A percentile compares a stretch with the other conserved stretches of the same genome.
phyloP scores from a whole-genome alignment of 2,329 filamentous ascomycete species.

The Diaporthe capsici region DNA sequence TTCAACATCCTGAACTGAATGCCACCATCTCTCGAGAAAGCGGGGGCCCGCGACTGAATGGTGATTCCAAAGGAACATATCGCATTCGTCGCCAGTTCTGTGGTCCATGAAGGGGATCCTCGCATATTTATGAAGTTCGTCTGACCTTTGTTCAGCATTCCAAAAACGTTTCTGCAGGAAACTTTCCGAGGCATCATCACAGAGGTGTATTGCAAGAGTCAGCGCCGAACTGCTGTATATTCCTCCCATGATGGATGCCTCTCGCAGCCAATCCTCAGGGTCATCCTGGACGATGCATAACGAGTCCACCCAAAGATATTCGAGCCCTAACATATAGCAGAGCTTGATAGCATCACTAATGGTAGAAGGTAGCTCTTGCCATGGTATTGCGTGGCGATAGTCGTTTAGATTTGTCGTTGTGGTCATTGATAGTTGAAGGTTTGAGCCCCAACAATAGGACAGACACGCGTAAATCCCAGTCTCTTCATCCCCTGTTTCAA shows the following conservation, averaged over 20 bases:
- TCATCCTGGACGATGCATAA: slow-evolving; percentile 33
- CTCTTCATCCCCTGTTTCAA: neutral
- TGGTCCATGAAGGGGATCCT: neutral
- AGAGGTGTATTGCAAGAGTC: slow-evolving; percentile 15
- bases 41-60: neutral
- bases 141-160: neutral
- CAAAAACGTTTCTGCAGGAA: neutral
- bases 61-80: neutral
- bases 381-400: neutral
- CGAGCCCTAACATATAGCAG: neutral
- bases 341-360: slow-evolving; percentile 11
- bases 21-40: neutral
- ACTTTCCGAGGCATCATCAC: neutral
- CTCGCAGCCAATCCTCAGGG: slow-evolving; percentile 21
- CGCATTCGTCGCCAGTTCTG: neutral
- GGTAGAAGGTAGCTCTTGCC: slow-evolving; percentile 1
- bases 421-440: neutral
- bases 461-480: neutral
- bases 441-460: slow-evolving; percentile 31
- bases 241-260: slow-evolving; percentile 26
- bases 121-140: neutral
- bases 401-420: neutral
- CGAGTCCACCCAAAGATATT: slow-evolving; percentile 28
- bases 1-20: neutral
- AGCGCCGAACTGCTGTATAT: slow-evolving; percentile 12